Conservation (phyloP, 192 early-diverging fungal genomes). For the Coemansia sp. region DNA sequence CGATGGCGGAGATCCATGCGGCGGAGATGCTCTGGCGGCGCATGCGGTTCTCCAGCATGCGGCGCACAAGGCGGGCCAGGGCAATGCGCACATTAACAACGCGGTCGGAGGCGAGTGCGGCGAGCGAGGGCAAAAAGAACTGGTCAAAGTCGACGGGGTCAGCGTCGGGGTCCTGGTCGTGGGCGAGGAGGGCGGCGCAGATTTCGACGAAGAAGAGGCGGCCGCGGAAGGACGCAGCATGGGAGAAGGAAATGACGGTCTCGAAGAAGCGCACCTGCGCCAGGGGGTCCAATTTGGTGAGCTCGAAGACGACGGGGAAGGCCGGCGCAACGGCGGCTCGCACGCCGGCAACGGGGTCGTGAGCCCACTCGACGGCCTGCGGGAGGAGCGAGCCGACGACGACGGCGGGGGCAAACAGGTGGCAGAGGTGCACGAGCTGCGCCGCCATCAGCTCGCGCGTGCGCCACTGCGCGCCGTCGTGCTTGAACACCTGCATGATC, state of each 20-base stretch:
- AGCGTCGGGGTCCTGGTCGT: slow-evolving; percentile 58
- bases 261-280: slow-evolving; percentile 50
- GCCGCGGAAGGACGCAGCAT: slow-evolving; percentile 51
- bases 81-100: slow-evolving; percentile 77
- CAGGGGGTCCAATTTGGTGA: slow-evolving; percentile 43
- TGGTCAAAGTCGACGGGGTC: slow-evolving; percentile 63
- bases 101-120: slow-evolving; percentile 58
- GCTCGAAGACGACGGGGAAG: slow-evolving; percentile 48
- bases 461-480: slow-evolving; percentile 71
- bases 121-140: slow-evolving; percentile 66
- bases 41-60: slow-evolving; percentile 48
- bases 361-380: slow-evolving; percentile 58
- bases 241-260: slow-evolving; percentile 50
- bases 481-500: slow-evolving; percentile 65
- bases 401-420: slow-evolving; percentile 58
- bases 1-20: not conserved
- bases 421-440: slow-evolving; percentile 65
- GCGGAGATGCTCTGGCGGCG: slow-evolving; percentile 38
- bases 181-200: slow-evolving; percentile 62
- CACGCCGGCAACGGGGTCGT: slow-evolving; percentile 57
- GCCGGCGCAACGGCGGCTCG: slow-evolving; percentile 52
- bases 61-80: slow-evolving; percentile 57
- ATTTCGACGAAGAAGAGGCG: slow-evolving; percentile 67
- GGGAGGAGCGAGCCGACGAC: slow-evolving; percentile 69
- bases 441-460: slow-evolving; percentile 67